Conservation (phyloP, 371 early-diverging fungal genomes). For the Lichtheimia corymbifera region DNA sequence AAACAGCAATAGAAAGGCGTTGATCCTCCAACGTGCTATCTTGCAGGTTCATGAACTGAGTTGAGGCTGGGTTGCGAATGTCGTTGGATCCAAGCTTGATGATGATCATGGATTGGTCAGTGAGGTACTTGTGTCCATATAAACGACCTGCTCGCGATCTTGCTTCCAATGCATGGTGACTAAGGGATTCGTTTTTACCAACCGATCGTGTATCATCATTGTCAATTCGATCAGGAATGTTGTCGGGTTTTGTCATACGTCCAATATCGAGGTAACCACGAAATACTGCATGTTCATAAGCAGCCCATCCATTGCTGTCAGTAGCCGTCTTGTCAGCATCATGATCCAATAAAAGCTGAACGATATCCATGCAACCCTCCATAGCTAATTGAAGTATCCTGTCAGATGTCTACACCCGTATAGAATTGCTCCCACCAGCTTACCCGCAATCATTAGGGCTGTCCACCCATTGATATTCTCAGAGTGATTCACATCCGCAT, state of each 20-base stretch:
- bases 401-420: too few species aligned
- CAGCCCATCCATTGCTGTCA: slow-evolving; percentile 63
- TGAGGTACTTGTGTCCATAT: slow-evolving; percentile 70
- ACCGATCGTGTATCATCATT: background rate
- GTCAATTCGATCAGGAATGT: background rate
- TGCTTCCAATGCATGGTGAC: slow-evolving; percentile 17
- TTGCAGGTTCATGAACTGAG: slow-evolving; percentile 28
- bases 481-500: slow-evolving; percentile 39
- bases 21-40: slow-evolving; percentile 30
- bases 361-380: slow-evolving; percentile 59
- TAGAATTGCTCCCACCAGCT: background rate
- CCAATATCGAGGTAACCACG: slow-evolving; percentile 60
- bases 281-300: slow-evolving; percentile 72
- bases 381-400: slow-evolving; percentile 32
- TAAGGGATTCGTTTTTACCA: background rate
- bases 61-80: slow-evolving; percentile 45
- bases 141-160: slow-evolving; percentile 45
- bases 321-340: slow-evolving; percentile 52
- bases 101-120: slow-evolving; percentile 63
- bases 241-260: slow-evolving; percentile 46
- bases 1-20: slow-evolving; percentile 60
- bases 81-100: slow-evolving; percentile 74
- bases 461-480: slow-evolving; percentile 64
- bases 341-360: slow-evolving; percentile 50
- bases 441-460: slow-evolving; percentile 65